Evolutionary conservation across 2,329 filamentous ascomycete species (phyloP).

Genomic region (Cadophora luteo-olivacea): DNA sequence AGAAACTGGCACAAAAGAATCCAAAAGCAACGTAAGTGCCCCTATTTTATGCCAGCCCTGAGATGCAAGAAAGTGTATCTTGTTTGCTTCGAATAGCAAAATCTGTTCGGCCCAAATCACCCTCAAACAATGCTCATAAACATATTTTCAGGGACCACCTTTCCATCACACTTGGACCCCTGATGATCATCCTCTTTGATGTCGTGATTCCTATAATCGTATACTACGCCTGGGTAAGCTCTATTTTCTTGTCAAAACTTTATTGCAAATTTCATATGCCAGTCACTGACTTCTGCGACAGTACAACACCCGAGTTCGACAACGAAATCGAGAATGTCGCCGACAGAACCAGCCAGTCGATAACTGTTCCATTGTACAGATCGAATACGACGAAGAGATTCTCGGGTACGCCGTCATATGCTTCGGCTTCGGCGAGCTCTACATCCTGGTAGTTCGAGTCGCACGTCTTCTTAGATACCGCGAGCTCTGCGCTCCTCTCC

Average conservation of each 20-base stretch:
- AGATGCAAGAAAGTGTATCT: background rate
- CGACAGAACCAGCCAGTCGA: conserved; percentile 17
- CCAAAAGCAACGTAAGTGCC: conserved; percentile 27
- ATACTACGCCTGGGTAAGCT: conserved; percentile 34
- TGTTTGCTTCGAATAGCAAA: background rate
- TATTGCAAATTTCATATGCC: background rate
- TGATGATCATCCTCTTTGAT: conserved; percentile 36
- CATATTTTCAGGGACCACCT: conserved; percentile 27
- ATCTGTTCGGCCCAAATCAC: background rate
- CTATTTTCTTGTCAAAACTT: too few relatives aligned
- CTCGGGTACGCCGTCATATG: conserved; percentile 35
- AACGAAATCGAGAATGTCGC: conserved; percentile 28
- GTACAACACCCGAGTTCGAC: conserved; percentile 27
- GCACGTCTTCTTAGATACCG: conserved; percentile 27
- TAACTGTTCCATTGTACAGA: conserved; percentile 28
- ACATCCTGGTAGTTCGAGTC: conserved; percentile 32
- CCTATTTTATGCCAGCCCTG: background rate
- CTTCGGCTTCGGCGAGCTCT: conserved; percentile 35
- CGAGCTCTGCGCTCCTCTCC: conserved; percentile 35
- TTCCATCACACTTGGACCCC: conserved; percentile 37
- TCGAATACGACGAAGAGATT: conserved; percentile 33
- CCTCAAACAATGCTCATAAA: background rate
- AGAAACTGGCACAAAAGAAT: conserved; percentile 37
- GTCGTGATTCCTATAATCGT: conserved; percentile 37
- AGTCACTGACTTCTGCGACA: background rate